Evolutionary conservation across 169 alveolate genomes (phyloP), one percentile per base, ranked within the genome.

Genomic region (Plasmodium vinckei): DNA sequence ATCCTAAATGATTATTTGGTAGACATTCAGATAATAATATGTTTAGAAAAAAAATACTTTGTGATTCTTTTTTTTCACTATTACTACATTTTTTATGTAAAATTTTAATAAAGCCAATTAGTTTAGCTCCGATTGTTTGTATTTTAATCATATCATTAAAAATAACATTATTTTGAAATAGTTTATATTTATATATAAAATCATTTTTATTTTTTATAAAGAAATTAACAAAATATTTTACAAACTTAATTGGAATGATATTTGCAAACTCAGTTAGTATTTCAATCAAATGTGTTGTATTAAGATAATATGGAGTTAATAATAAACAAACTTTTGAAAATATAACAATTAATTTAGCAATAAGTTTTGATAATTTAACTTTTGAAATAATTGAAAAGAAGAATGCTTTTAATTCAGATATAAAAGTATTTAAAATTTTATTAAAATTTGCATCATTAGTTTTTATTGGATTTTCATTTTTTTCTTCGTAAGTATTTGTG

Each of bases 111-210:
- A 77, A 77, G 21, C 88, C 88, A 5, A 77, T 77, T 21, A 77
- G 77, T 27, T 75, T 51, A 47, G 88, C 88, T 42, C 88, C 88
- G 7, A 77, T 69, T 9, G 88, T 63, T 27, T 77, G 88, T 12
- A 56, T 64, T 77, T 77, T 77, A 25, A 77, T 51, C 1, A 75
- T 61, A 21, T 77, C 88, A 33, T 77, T 77, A 51, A 49, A 47
- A 77, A 77, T 77, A 13, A 77, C 67, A 27, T 6, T 63, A 33
- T 77, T 49, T 77, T 77, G 88, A n/a, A 77, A 77, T 42, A 47
- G 72, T 64, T 77, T 77, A 23, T 77, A 77, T 61, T 77, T 77
- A 49, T 63, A 57, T 25, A 77, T 77, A 46, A 77, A 77, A 5
- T 47, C 21, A 63, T 61, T 77, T 77, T 77, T 77, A 64, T 77